These are phyloP conservation scores for Karstenula rhodostoma DNA, from an alignment of 2,329 filamentous ascomycete genomes.

Conservation along the genomic window DNA sequence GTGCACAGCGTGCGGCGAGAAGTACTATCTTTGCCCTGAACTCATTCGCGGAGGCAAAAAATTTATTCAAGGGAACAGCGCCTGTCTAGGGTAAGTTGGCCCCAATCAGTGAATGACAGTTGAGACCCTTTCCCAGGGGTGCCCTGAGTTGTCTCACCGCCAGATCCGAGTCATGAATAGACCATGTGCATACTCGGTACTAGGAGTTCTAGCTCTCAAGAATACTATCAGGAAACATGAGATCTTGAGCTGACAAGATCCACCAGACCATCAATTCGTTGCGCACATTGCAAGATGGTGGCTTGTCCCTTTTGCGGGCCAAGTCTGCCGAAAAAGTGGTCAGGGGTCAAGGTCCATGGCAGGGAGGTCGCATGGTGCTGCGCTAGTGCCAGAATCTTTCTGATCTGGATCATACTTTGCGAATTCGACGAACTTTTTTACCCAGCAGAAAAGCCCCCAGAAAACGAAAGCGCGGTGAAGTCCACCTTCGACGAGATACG, in stretches of 20 bases:
- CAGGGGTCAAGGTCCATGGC: slow-evolving; percentile 11
- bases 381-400: slow-evolving; percentile 37
- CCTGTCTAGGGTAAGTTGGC: background rate
- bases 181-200: too few species aligned
- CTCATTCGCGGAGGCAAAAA: slow-evolving; percentile 26
- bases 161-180: too few species aligned
- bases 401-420: slow-evolving; percentile 50
- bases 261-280: slow-evolving; percentile 19
- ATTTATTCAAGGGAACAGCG: slow-evolving; percentile 22
- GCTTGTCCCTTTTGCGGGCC: slow-evolving; percentile 31
- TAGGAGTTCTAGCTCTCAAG: too few species aligned
- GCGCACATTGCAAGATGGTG: slow-evolving; percentile 24
- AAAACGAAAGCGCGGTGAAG: background rate
- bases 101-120: background rate
- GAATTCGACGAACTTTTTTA: slow-evolving; percentile 44
- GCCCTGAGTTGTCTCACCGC: too few species aligned
- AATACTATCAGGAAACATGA: too few species aligned
- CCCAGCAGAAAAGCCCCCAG: slow-evolving; percentile 13
- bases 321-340: slow-evolving; percentile 9
- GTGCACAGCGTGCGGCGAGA: slow-evolving; percentile 24
- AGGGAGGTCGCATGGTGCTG: slow-evolving; percentile 47
- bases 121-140: background rate
- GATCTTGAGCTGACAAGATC: background rate
- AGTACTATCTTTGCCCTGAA: slow-evolving; percentile 18
- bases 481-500: background rate